Percentiles rank a stretch among this genome's conserved stretches.
These are phyloP conservation scores for Suillus americanus DNA, from an alignment of 768 basidiomycete species.

Conservation along the genomic window DNA sequence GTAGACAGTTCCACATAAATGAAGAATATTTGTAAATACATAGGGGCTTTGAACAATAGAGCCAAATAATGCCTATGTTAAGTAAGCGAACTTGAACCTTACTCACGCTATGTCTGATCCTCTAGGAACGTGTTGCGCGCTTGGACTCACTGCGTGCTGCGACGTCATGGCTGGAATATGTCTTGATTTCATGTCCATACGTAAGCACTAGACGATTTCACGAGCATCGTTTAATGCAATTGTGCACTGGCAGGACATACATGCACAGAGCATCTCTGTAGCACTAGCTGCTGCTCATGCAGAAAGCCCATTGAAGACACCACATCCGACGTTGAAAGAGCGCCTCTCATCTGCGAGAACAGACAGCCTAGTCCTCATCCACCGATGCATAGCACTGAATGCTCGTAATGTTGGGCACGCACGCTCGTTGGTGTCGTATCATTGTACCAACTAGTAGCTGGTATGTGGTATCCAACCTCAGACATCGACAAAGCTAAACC, in stretches of 20 bases:
- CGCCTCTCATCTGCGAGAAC: slow-evolving; percentile 20
- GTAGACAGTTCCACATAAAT: background rate
- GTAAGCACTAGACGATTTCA: slow-evolving; percentile 15
- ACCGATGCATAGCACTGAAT: slow-evolving; percentile 19
- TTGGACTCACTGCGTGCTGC: slow-evolving; percentile 18
- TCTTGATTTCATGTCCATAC: slow-evolving; percentile 20
- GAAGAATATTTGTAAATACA: no score
- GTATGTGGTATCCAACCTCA: background rate
- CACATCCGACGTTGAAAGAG: slow-evolving; percentile 12
- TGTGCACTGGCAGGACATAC: slow-evolving; percentile 14
- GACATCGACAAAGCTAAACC: background rate
- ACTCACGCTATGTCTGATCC: slow-evolving; percentile 18
- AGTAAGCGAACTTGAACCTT: background rate
- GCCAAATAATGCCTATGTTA: no score
- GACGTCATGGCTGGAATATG: slow-evolving; percentile 25
- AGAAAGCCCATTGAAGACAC: background rate
- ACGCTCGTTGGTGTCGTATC: background rate
- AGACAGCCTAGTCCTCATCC: slow-evolving; percentile 23
- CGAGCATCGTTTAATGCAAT: background rate
- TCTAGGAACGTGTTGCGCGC: slow-evolving; percentile 21
- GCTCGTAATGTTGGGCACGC: background rate
- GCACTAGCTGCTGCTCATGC: slow-evolving; percentile 16
- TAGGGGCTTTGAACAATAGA: no score
- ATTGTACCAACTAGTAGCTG: background rate
- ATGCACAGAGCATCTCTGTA: slow-evolving; percentile 27